phyloP scores from a whole-genome alignment of 306 rosid genomes.

The Sicyos baderoa region DNA sequence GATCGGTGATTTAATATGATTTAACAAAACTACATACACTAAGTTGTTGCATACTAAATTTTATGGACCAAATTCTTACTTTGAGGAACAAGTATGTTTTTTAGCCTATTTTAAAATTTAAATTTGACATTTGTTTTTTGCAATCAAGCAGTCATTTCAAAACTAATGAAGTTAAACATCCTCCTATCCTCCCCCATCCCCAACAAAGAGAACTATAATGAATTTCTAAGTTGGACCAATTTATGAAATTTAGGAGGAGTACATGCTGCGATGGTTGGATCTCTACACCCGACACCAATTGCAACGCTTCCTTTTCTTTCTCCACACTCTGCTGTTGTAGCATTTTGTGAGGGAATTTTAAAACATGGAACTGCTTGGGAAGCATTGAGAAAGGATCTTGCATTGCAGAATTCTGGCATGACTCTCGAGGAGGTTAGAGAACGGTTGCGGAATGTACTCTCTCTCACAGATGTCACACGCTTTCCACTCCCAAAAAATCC shows the following conservation, averaged over 20 bases:
- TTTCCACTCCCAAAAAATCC: slow-evolving; percentile 86
- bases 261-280: slow-evolving; percentile 98
- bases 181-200: not conserved
- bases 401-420: slow-evolving; percentile 53
- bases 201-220: not conserved
- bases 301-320: slow-evolving; percentile 95
- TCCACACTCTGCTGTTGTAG: slow-evolving; percentile 93
- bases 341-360: slow-evolving; percentile 97
- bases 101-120: not conserved
- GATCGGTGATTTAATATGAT: too few species aligned
- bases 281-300: slow-evolving; percentile 88
- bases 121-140: not conserved
- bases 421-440: slow-evolving; percentile 94
- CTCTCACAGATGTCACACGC: slow-evolving; percentile 98
- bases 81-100: not conserved
- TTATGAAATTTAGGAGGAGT: slow-evolving; percentile 71
- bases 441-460: slow-evolving; percentile 74
- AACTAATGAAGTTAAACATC: not conserved
- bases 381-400: slow-evolving; percentile 75
- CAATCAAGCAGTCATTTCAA: not conserved
- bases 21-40: not conserved
- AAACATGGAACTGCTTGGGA: slow-evolving; percentile 98
- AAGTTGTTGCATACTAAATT: not conserved
- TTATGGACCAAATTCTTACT: not conserved
- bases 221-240: slow-evolving; percentile 14